Percentiles rank a stretch among this genome's conserved stretches.
phyloP scores from a whole-genome alignment of 768 basidiomycete genomes.

The Agrocybe pediades region DNA sequence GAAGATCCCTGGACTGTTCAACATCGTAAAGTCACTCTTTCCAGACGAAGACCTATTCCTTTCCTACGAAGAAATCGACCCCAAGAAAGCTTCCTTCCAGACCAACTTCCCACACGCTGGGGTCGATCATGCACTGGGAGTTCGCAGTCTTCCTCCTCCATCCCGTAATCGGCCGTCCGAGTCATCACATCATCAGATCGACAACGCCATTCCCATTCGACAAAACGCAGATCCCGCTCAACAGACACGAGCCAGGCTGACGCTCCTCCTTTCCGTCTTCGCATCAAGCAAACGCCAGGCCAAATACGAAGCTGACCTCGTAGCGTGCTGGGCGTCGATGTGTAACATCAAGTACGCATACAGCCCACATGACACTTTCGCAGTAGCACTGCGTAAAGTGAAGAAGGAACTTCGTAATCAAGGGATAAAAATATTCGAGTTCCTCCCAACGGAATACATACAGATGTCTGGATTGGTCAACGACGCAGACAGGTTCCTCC shows the following conservation, averaged over 20 bases:
- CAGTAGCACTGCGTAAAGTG: background rate
- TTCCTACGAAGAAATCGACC: slow-evolving; percentile 6
- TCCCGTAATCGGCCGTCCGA: background rate
- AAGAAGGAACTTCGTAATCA: background rate
- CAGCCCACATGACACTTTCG: slow-evolving; percentile 2
- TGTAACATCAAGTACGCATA: slow-evolving; percentile 8
- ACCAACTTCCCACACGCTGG: slow-evolving; percentile 8
- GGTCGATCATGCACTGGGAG: slow-evolving; percentile 2
- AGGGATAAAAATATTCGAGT: slow-evolving; percentile 3
- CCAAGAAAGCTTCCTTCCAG: slow-evolving; percentile 7
- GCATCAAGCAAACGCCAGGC: slow-evolving; percentile 2
- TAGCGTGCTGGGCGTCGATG: slow-evolving; percentile 13
- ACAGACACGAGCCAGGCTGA: slow-evolving; percentile 1
- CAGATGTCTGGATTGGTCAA: background rate
- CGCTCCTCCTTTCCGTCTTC: slow-evolving; percentile 8
- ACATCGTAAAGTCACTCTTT: slow-evolving; percentile 5
- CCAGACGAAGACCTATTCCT: slow-evolving; percentile 11
- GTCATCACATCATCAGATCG: background rate
- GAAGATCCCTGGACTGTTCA: slow-evolving; percentile 1
- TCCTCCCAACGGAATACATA: background rate
- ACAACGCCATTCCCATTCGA: background rate
- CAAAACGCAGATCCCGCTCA: background rate
- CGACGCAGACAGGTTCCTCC: background rate
- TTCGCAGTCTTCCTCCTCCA: background rate
- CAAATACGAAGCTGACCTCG: slow-evolving; percentile 10